Evolutionary conservation across 1,284 basidiomycete species (phyloP).

Genomic region (Ustilago trichophora): DNA sequence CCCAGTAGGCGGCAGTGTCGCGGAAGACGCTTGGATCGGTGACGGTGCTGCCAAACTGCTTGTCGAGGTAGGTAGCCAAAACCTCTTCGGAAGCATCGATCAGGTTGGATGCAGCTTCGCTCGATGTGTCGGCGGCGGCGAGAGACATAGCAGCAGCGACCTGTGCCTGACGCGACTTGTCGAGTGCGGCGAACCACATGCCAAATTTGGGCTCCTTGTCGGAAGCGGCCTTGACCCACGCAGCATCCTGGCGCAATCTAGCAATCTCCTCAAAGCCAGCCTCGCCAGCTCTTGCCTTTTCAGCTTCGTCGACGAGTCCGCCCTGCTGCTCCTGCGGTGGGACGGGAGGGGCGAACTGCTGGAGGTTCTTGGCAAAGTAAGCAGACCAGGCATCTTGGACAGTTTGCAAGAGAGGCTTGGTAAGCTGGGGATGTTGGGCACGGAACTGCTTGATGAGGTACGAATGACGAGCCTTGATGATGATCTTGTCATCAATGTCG

Average conservation of each 20-base stretch:
- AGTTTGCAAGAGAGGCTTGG: slow-evolving; percentile 42
- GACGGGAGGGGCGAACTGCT: slow-evolving; percentile 56
- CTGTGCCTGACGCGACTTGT: slow-evolving; percentile 58
- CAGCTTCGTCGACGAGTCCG: slow-evolving; percentile 35
- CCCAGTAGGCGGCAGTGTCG: slow-evolving; percentile 87
- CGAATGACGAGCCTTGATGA: slow-evolving; percentile 62
- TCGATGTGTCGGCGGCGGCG: slow-evolving; percentile 40
- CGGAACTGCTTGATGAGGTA: slow-evolving; percentile 71
- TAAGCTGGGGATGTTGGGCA: slow-evolving; percentile 47
- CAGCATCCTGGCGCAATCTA: slow-evolving; percentile 41
- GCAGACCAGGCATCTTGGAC: slow-evolving; percentile 58
- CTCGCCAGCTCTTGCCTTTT: slow-evolving; percentile 52
- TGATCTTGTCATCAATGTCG: slow-evolving; percentile 98
- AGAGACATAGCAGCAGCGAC: slow-evolving; percentile 59
- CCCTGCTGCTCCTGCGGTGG: slow-evolving; percentile 53
- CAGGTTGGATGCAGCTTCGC: slow-evolving; percentile 37
- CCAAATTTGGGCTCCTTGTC: slow-evolving; percentile 61
- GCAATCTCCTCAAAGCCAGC: slow-evolving; percentile 60
- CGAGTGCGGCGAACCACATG: slow-evolving; percentile 61
- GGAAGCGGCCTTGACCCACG: slow-evolving; percentile 50
- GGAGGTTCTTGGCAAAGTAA: slow-evolving; percentile 59
- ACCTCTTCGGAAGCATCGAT: slow-evolving; percentile 62
- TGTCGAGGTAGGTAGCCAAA: slow-evolving; percentile 51
- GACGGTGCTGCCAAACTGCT: slow-evolving; percentile 74
- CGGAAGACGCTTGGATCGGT: slow-evolving; percentile 88